These are phyloP conservation scores for Tetradesmus lagerheimii DNA, from an alignment of 139 green algal species.

Conservation along the genomic window DNA sequence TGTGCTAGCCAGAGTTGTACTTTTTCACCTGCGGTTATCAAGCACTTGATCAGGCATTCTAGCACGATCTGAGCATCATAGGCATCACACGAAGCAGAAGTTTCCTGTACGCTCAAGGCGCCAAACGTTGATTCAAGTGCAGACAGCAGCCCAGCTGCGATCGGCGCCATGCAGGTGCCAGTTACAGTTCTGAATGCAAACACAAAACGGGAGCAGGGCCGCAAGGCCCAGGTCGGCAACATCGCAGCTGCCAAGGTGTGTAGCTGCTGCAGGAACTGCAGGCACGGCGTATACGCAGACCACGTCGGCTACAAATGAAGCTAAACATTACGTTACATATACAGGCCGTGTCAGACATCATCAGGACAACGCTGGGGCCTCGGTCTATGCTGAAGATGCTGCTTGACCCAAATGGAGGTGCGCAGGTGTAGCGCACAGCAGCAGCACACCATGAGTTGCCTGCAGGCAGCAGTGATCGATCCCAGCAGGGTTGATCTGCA, in stretches of 20 bases:
- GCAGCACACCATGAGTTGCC: background rate
- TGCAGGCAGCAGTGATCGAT: background rate
- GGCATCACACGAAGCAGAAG: background rate
- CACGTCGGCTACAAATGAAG: background rate
- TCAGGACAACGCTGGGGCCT: conserved; percentile 97
- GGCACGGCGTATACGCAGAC: background rate
- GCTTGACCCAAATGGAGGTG: conserved; percentile 95
- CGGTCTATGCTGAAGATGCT: conserved; percentile 99
- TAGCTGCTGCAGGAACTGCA: background rate
- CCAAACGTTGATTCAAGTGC: background rate
- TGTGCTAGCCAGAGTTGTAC: no score
- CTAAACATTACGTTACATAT: background rate
- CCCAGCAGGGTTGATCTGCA: background rate
- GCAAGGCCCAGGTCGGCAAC: conserved; percentile 96
- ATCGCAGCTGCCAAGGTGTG: conserved; percentile 96
- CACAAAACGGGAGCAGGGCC: conserved; percentile 95
- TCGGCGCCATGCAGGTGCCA: conserved; percentile 64
- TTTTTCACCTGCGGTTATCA: background rate
- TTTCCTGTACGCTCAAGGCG: background rate
- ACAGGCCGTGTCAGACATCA: conserved; percentile 97
- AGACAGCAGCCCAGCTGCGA: background rate
- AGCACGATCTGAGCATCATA: background rate
- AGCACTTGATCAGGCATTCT: background rate
- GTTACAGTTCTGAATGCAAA: conserved; percentile 73
- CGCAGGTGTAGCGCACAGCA: conserved; percentile 22